Evolutionary conservation across 257 asterid species (phyloP).

Genomic region (Nicotiana undulata): DNA sequence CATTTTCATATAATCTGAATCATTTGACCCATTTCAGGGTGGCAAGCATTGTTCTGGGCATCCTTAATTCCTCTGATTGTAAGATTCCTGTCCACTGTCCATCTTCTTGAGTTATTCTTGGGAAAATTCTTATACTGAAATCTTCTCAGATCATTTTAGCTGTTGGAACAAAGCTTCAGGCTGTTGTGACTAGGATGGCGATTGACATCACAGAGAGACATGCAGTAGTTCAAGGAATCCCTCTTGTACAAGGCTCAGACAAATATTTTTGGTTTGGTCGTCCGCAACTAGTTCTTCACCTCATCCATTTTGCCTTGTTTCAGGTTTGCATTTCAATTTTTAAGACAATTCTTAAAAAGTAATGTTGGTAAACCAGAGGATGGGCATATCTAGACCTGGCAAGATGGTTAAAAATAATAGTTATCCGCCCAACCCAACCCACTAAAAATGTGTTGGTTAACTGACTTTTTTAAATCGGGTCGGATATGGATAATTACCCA

Average conservation of each 20-base stretch:
- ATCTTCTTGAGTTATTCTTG: background rate
- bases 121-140: background rate
- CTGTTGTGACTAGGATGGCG: constrained; percentile 80
- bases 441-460: too few species aligned
- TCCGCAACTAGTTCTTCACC: constrained; percentile 62
- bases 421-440: too few species aligned
- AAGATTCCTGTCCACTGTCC: constrained; percentile 26
- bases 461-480: too few species aligned
- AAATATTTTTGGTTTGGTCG: constrained; percentile 77
- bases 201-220: constrained; percentile 72
- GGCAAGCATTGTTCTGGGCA: constrained; percentile 91
- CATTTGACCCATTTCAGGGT: constrained; percentile 40
- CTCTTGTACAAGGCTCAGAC: constrained; percentile 88
- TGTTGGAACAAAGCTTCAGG: constrained; percentile 85
- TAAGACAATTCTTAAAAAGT: background rate
- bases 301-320: constrained; percentile 78
- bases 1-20: background rate
- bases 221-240: constrained; percentile 91
- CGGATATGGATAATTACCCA: too few species aligned
- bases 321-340: constrained; percentile 43
- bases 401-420: too few species aligned
- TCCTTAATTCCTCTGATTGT: constrained; percentile 76
- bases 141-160: constrained; percentile 63
- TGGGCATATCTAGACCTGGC: too few species aligned
- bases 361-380: background rate